Evolutionary conservation across 805 yeast genomes (phyloP).

Genomic region (Ogataea pini): DNA sequence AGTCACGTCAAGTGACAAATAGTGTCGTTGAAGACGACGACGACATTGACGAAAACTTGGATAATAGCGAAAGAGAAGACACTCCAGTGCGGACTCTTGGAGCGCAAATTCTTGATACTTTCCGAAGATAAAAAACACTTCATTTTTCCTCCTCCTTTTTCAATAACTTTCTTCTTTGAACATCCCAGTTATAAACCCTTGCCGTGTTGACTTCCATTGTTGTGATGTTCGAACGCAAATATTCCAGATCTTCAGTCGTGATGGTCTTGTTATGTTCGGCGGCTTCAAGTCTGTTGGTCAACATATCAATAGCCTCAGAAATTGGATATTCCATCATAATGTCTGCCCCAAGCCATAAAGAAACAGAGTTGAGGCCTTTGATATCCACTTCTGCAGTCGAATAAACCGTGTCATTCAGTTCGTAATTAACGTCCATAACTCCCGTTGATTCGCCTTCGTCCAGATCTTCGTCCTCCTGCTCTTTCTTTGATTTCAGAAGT

Average conservation of each 20-base stretch:
- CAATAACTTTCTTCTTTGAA: conserved; percentile 62
- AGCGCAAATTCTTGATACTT: conserved; percentile 60
- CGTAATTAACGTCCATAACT: conserved; percentile 74
- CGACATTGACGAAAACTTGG: conserved; percentile 32
- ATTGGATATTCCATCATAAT: conserved; percentile 94
- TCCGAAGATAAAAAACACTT: conserved; percentile 39
- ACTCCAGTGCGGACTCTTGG: conserved; percentile 65
- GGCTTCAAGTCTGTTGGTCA: conserved; percentile 58
- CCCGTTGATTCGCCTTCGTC: conserved; percentile 34
- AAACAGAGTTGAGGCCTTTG: conserved; percentile 58
- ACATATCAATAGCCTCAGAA: conserved; percentile 77
- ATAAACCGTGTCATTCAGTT: conserved; percentile 88
- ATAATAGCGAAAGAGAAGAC: conserved; percentile 45
- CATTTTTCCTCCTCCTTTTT: conserved; percentile 33
- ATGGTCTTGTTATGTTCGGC: conserved; percentile 59
- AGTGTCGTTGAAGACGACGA: conserved; percentile 26
- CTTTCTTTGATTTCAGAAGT: conserved; percentile 53
- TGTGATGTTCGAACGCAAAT: conserved; percentile 83
- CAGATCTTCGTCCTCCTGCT: conserved; percentile 28
- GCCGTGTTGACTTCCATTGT: conserved; percentile 98
- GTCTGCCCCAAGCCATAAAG: conserved; percentile 97
- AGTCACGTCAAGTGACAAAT: conserved; percentile 10
- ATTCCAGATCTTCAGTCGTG: conserved; percentile 84
- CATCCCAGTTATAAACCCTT: conserved; percentile 86
- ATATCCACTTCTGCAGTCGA: conserved; percentile 76